Conservation (phyloP, 108 stramenopile species). For the Cylindrotheca fusiformis region DNA sequence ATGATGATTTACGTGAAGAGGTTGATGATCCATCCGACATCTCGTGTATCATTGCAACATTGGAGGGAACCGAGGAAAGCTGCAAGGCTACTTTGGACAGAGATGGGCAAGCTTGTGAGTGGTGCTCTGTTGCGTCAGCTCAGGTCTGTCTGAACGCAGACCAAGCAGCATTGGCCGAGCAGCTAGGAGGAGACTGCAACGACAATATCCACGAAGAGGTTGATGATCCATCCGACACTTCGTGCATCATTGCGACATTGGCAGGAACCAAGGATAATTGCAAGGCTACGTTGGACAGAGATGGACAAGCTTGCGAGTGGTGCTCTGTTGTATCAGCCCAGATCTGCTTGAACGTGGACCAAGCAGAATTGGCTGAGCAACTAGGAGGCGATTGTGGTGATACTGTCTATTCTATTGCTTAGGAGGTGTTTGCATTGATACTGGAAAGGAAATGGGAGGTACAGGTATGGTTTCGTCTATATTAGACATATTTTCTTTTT, state of each 20-base stretch:
- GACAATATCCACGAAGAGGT: neutral
- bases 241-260: conserved; percentile 13
- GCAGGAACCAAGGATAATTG: conserved; percentile 10
- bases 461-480: too few relatives aligned
- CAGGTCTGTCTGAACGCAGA: conserved; percentile 19
- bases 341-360: conserved; percentile 26
- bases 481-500: too few relatives aligned
- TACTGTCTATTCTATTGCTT: neutral
- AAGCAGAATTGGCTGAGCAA: conserved; percentile 28
- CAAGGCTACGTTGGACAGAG: conserved; percentile 18
- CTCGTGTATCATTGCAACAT: conserved; percentile 11
- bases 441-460: too few relatives aligned
- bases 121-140: conserved; percentile 5
- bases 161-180: conserved; percentile 29
- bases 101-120: conserved; percentile 29
- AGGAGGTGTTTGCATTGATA: too few relatives aligned
- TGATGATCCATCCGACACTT: conserved; percentile 14
- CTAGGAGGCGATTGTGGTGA: conserved; percentile 21
- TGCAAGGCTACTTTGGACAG: conserved; percentile 17
- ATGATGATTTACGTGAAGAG: neutral
- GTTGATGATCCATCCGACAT: conserved; percentile 13
- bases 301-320: conserved; percentile 30
- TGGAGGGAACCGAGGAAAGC: conserved; percentile 5
- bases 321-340: conserved; percentile 4
- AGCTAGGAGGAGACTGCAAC: conserved; percentile 14